A percentile compares a stretch with the other conserved stretches of the same genome.
Conservation (phyloP, 805 yeast species). For the Candida quercuum region DNA sequence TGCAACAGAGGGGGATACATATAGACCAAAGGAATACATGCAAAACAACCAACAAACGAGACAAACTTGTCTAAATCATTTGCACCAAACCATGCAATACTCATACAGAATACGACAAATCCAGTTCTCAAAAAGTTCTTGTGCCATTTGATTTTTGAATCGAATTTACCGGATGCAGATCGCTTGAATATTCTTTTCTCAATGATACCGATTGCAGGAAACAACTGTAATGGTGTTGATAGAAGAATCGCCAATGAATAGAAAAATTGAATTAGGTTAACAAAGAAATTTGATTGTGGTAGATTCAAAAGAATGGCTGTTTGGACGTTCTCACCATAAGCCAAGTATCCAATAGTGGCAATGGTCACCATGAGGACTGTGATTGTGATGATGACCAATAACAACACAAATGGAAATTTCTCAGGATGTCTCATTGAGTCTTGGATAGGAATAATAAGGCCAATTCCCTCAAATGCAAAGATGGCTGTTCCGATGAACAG, state of each 20-base stretch:
- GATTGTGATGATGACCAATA: slow-evolving; percentile 56
- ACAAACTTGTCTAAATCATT: slow-evolving; percentile 67
- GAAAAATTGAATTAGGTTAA: slow-evolving; percentile 60
- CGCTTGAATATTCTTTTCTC: slow-evolving; percentile 56
- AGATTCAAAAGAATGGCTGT: slow-evolving; percentile 69
- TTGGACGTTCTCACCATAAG: slow-evolving; percentile 59
- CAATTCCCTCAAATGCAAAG: slow-evolving; percentile 86
- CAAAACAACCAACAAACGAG: slow-evolving; percentile 78
- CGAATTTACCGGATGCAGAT: slow-evolving; percentile 49
- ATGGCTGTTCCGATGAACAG: slow-evolving; percentile 79
- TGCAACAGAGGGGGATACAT: slow-evolving; percentile 83
- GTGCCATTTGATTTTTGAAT: slow-evolving; percentile 52
- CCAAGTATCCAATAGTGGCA: slow-evolving; percentile 64
- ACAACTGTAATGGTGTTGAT: slow-evolving; percentile 75
- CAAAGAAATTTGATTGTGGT: slow-evolving; percentile 60
- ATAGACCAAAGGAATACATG: slow-evolving; percentile 81
- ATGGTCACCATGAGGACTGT: slow-evolving; percentile 55
- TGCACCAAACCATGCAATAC: slow-evolving; percentile 63
- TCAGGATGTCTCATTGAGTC: slow-evolving; percentile 77
- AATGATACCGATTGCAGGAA: slow-evolving; percentile 72
- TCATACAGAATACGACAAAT: slow-evolving; percentile 49
- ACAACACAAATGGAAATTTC: slow-evolving; percentile 61
- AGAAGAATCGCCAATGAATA: slow-evolving; percentile 71
- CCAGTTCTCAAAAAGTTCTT: slow-evolving; percentile 54
- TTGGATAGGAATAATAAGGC: slow-evolving; percentile 75